Percentiles rank a stretch among this genome's conserved stretches.
Conservation (phyloP, 345 rosid species). For the Acer negundo region DNA sequence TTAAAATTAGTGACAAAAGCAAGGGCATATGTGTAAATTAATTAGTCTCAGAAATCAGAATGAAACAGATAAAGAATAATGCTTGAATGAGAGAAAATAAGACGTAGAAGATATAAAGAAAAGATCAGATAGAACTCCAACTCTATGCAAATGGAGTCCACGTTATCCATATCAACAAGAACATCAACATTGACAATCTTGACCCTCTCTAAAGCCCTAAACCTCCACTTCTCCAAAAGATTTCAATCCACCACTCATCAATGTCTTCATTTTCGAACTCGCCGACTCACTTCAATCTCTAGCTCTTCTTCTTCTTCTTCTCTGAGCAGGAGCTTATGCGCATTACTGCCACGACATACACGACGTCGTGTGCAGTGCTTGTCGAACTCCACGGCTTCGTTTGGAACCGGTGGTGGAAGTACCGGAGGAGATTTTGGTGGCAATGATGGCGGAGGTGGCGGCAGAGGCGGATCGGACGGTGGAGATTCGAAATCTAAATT, state of each 20-base stretch:
- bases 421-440: constrained; percentile 53
- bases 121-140: not conserved
- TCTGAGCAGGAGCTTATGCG: constrained; percentile 26
- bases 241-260: not conserved
- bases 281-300: constrained; percentile 23
- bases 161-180: constrained; percentile 35
- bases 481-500: constrained; percentile 60
- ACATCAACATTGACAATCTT: constrained; percentile 38
- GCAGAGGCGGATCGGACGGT: constrained; percentile 49
- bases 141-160: constrained; percentile 45
- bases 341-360: constrained; percentile 30
- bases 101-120: not conserved
- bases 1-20: no score
- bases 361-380: constrained; percentile 51
- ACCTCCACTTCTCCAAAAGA: constrained; percentile 37
- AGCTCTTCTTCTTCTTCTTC: constrained; percentile 2
- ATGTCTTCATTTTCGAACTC: constrained; percentile 29
- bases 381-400: constrained; percentile 53
- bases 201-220: constrained; percentile 56
- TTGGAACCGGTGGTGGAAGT: constrained; percentile 45
- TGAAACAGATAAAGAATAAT: no score
- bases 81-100: no score
- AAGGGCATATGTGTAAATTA: no score
- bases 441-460: constrained; percentile 39
- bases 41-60: no score